Evolutionary conservation across 2,329 filamentous ascomycete genomes (phyloP).

Genomic region (Hypoxylon sp.): DNA sequence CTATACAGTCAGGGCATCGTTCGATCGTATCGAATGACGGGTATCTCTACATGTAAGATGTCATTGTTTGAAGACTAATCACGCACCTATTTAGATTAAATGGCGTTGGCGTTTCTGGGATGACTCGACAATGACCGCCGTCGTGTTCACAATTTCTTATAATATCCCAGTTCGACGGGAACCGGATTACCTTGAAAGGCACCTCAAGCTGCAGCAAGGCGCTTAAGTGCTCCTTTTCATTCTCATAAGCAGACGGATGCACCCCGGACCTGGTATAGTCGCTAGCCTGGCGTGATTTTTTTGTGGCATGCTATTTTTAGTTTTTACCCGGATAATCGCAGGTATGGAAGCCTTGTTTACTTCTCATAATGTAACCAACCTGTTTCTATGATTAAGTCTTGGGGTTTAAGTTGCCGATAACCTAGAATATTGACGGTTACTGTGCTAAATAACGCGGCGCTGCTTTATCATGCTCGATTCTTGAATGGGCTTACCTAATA

Average conservation of each 20-base stretch:
- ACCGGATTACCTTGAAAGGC: background rate
- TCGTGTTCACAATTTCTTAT: background rate
- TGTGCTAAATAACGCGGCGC: slow-evolving; percentile 2
- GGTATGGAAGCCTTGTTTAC: background rate
- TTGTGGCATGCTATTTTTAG: slow-evolving; percentile 13
- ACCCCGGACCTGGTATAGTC: background rate
- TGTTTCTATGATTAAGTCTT: background rate
- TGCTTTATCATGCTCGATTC: slow-evolving; percentile 7
- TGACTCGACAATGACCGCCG: background rate
- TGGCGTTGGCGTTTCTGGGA: background rate
- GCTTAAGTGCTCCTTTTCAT: background rate
- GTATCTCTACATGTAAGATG: background rate
- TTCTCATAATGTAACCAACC: background rate
- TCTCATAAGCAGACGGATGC: background rate
- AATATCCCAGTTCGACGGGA: background rate
- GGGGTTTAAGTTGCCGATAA: background rate
- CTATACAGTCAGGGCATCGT: background rate
- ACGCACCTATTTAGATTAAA: background rate
- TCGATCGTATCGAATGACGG: background rate
- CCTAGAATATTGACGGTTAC: background rate
- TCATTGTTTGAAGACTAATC: background rate
- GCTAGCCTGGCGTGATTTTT: too few relatives aligned
- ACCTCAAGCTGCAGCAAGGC: background rate
- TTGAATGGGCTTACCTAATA: slow-evolving; percentile 1
- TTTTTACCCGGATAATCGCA: slow-evolving; percentile 8